Conservation (phyloP, 345 rosid genomes). For the Gossypium anomalum region DNA sequence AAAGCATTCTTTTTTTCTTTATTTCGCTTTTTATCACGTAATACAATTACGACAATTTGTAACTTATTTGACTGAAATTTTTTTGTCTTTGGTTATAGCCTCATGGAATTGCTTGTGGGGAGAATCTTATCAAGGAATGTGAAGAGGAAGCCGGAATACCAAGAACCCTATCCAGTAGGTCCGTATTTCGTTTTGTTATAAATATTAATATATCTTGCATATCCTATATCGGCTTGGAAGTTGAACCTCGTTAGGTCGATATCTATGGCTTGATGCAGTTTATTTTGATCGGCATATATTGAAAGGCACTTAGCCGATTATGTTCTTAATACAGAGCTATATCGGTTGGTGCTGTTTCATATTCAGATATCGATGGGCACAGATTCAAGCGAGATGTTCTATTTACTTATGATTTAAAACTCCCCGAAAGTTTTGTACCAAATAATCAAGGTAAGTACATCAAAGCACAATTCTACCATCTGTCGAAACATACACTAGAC, state of each 20-base stretch:
- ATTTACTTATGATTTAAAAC: conserved; percentile 79
- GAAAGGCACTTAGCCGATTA: conserved; percentile 7
- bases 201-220: not conserved
- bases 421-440: conserved; percentile 63
- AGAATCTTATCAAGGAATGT: conserved; percentile 83
- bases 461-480: conserved; percentile 8
- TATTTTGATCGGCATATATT: not conserved
- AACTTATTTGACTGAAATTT: not conserved
- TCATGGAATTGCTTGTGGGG: conserved; percentile 66
- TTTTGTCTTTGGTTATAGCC: conserved; percentile 47
- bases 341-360: conserved; percentile 86
- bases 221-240: not conserved
- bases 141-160: conserved; percentile 95
- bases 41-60: not conserved
- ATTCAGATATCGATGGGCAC: conserved; percentile 56
- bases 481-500: not conserved
- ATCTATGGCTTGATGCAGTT: not conserved
- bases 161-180: conserved; percentile 50
- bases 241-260: not conserved
- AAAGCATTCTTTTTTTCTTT: not conserved
- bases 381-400: conserved; percentile 79
- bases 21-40: not conserved
- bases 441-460: conserved; percentile 54
- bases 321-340: conserved; percentile 46
- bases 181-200: not conserved